These are phyloP conservation scores for Biscutella auriculata DNA, from an alignment of 441 rosid genomes.

Conservation along the genomic window DNA sequence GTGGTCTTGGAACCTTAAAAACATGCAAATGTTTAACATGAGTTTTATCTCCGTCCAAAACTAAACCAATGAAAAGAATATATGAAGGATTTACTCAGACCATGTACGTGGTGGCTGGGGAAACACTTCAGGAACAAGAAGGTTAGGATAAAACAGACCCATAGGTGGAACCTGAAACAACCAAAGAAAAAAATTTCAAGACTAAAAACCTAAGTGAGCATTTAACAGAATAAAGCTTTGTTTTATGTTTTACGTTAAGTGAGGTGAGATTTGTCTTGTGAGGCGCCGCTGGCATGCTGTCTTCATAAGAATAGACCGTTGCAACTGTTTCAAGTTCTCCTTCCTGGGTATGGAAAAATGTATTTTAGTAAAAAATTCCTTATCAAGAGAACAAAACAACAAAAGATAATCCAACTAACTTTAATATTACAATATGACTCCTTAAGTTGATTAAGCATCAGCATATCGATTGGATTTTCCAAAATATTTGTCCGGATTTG, in stretches of 20 bases:
- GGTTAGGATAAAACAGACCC: conserved; percentile 88
- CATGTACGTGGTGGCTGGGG: conserved; percentile 87
- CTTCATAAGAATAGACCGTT: conserved; percentile 71
- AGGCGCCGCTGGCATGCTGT: conserved; percentile 55
- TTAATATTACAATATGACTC: conserved; percentile 70
- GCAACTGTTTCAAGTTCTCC: conserved; percentile 67
- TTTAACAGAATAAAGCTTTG: not conserved
- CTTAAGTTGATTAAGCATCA: conserved; percentile 76
- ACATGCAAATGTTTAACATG: conserved; percentile 4
- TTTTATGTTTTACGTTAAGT: conserved; percentile 46
- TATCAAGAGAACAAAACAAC: not conserved
- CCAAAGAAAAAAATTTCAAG: not conserved
- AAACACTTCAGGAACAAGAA: conserved; percentile 78
- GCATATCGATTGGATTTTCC: conserved; percentile 68
- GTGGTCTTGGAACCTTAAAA: conserved; percentile 63
- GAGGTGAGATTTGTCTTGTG: conserved; percentile 83
- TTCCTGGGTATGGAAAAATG: conserved; percentile 34
- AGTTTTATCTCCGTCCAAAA: not conserved
- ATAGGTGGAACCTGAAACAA: conserved; percentile 76
- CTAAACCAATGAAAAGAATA: not conserved
- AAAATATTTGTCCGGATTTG: conserved; percentile 67
- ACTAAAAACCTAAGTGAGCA: not conserved
- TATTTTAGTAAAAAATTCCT: not conserved
- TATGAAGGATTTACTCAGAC: conserved; percentile 41
- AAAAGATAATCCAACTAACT: conserved; percentile 31